Evolutionary conservation across 306 rosid species (phyloP).

Genomic region (Hippophae rhamnoides): DNA sequence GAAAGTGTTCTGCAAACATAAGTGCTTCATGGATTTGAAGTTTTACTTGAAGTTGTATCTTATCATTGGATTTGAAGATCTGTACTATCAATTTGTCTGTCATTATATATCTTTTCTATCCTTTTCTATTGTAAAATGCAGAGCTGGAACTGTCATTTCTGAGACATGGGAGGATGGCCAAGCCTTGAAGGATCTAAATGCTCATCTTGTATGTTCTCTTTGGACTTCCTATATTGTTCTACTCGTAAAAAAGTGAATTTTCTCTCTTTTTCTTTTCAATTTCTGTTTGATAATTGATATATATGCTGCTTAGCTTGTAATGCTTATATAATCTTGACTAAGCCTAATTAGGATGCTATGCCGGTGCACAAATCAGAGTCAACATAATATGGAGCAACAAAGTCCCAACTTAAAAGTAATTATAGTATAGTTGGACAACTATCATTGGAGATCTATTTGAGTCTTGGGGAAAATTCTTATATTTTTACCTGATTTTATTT

Average conservation of each 20-base stretch:
- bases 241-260: not conserved
- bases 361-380: too few relatives aligned
- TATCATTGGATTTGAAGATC: not conserved
- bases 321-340: too few relatives aligned
- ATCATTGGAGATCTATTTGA: too few relatives aligned
- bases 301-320: too few relatives aligned
- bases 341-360: too few relatives aligned
- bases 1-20: too few relatives aligned
- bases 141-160: conserved; percentile 97
- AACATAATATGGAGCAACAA: too few relatives aligned
- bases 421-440: too few relatives aligned
- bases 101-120: not conserved
- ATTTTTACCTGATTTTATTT: too few relatives aligned
- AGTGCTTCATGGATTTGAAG: too few relatives aligned
- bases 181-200: conserved; percentile 81
- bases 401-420: too few relatives aligned
- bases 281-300: not conserved
- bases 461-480: too few relatives aligned
- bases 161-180: conserved; percentile 99
- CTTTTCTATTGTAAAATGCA: conserved; percentile 29
- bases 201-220: conserved; percentile 73
- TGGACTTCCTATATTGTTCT: not conserved
- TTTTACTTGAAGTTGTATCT: not conserved
- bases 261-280: not conserved
- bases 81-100: conserved; percentile 5